Conservation (phyloP, 1,284 basidiomycete genomes). For the Trichosporon coremiiforme region DNA sequence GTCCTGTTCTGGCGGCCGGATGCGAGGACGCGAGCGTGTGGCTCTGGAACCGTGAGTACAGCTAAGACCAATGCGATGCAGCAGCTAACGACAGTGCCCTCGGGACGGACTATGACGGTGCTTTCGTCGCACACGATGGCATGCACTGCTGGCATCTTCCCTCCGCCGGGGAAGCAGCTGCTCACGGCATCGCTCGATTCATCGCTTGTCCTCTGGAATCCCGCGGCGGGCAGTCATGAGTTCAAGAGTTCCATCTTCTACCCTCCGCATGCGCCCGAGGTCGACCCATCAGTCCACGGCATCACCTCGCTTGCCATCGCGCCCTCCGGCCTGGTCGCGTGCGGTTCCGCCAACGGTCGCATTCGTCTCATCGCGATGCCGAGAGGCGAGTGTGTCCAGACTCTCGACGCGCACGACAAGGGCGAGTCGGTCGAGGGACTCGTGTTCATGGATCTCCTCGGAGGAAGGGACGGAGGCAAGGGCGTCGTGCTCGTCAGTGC, state of each 20-base stretch:
- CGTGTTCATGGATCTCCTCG: conserved; percentile 76
- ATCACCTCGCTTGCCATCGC: conserved; percentile 87
- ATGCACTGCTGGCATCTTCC: conserved; percentile 86
- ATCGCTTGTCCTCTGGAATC: conserved; percentile 88
- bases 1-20: conserved; percentile 82
- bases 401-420: conserved; percentile 79
- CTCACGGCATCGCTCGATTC: conserved; percentile 84
- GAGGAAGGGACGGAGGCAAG: conserved; percentile 60
- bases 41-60: conserved; percentile 83
- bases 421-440: conserved; percentile 89
- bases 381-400: conserved; percentile 71
- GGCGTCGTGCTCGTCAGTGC: conserved; percentile 76
- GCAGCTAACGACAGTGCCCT: conserved; percentile 68
- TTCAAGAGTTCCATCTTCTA: conserved; percentile 60
- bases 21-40: conserved; percentile 92
- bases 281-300: conserved; percentile 61
- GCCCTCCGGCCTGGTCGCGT: conserved; percentile 78
- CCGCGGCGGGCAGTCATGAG: conserved; percentile 66
- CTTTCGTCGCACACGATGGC: conserved; percentile 86
- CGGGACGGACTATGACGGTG: conserved; percentile 91
- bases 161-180: conserved; percentile 74
- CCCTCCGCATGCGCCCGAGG: conserved; percentile 63
- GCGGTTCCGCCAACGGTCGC: conserved; percentile 80
- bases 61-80: too few species aligned
- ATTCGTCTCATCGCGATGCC: conserved; percentile 81